Evolutionary conservation across 2,329 filamentous ascomycete genomes (phyloP).

Genomic region (Chaetomium olivaceum): DNA sequence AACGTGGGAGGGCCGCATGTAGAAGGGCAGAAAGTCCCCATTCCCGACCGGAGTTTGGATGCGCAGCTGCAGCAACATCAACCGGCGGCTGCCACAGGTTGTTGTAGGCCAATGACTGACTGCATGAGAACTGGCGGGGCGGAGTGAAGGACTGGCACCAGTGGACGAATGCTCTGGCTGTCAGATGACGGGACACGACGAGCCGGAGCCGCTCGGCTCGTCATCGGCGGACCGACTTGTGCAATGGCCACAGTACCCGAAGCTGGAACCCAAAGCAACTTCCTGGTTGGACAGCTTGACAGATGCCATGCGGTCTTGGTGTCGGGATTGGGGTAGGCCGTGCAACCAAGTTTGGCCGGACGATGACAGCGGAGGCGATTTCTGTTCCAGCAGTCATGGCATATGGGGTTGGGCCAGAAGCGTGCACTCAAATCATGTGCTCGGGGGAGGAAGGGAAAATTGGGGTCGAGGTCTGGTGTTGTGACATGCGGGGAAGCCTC

Average conservation of each 20-base stretch:
- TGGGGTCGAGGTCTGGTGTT: neutral
- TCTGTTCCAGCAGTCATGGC: neutral
- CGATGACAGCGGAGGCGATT: neutral
- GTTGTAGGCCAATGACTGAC: constrained; percentile 12
- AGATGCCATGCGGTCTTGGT: neutral
- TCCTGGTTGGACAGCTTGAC: neutral
- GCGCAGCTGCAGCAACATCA: constrained; percentile 15
- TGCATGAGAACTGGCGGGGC: neutral
- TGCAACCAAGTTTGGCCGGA: neutral
- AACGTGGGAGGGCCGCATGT: neutral
- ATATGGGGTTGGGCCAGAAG: neutral
- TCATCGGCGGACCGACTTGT: neutral
- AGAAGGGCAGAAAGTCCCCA: neutral
- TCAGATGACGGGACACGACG: constrained; percentile 9
- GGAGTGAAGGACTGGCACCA: neutral
- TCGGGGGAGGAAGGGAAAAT: neutral
- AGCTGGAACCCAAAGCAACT: neutral
- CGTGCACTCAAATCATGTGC: too few species aligned
- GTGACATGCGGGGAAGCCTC: neutral
- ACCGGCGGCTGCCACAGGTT: constrained; percentile 5
- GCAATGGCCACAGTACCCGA: neutral
- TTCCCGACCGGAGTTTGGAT: neutral
- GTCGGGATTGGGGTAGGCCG: neutral
- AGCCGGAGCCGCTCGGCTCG: neutral
- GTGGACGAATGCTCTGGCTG: constrained; percentile 1